Evolutionary conservation across 345 rosid species (phyloP), one percentile per base, ranked within the genome.

Genomic region (Cardamine resedifolia): DNA sequence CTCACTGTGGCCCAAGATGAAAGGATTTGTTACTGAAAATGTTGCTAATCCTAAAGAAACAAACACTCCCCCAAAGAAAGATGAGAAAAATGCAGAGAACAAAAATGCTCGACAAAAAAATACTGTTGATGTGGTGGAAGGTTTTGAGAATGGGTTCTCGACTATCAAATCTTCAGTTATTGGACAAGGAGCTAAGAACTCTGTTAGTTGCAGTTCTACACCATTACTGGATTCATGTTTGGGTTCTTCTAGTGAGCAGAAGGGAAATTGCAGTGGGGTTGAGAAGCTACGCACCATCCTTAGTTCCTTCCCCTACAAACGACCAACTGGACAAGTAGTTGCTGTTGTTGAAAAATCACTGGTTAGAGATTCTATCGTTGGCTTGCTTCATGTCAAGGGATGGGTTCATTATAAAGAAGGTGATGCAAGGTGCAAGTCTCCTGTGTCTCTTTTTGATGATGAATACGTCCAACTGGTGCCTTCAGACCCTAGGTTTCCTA

Each of bases 321-420:
- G 97, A 61, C 98, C 98, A 19, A 91, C 97, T 4, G 97, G 90
- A 38, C 86, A 77, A 70, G 96, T 94, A 61, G 85, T 91, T 14
- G 88, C 95, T 58, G 79, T 94, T 64, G 67, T 81, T 69, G 88
- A 86, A 57, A 82, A 75, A 63, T 86, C 98, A 66, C 75, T 71
- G 63, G 89, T 82, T 27, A 83, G 97, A 61, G 76, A 89, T 71
- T 68, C 84, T 41, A 71, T 94, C 34, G 86, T 87, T 51, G 98
- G 97, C 45, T 91, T 89, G 78, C 89, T 94, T 60, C 79, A 83
- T 81, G 83, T 83, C 34, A 89, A 81, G 72, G 85, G 81, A 41
- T 86, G 96, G 92, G 43, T 82, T 63, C 50, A 74, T 64, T 70
- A 70, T 73, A 78, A 75, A 78, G 80, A 81, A 70, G 73, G 79